Percentiles rank a stretch among this genome's conserved stretches.
These are phyloP conservation scores for Nasturtium officinale DNA, from an alignment of 345 rosid species.

Conservation along the genomic window DNA sequence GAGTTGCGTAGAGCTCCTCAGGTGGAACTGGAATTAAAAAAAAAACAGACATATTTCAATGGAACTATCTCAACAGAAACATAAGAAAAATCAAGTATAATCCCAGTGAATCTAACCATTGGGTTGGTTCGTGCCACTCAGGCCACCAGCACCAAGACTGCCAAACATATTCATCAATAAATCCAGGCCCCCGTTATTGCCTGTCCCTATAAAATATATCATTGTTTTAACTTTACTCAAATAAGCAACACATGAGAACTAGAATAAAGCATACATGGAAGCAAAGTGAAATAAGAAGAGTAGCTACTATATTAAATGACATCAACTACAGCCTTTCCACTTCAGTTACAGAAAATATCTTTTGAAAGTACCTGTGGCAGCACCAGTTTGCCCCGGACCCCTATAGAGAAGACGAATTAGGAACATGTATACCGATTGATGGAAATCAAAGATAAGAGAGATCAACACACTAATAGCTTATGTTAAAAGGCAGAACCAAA, in stretches of 20 bases:
- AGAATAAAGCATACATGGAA: neutral
- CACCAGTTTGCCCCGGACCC: constrained; percentile 59
- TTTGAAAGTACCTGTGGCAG: constrained; percentile 48
- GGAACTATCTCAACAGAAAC: constrained; percentile 8
- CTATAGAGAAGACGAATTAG: constrained; percentile 41
- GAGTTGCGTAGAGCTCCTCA: constrained; percentile 80
- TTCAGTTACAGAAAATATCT: neutral
- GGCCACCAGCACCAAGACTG: constrained; percentile 74
- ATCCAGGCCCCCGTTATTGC: constrained; percentile 57
- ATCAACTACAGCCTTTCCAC: constrained; percentile 7
- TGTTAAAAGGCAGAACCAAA: neutral
- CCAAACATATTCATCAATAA: constrained; percentile 92
- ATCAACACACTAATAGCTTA: neutral
- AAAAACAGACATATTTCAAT: neutral
- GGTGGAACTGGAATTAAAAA: constrained; percentile 74
- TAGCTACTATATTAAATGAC: neutral
- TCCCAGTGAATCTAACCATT: constrained; percentile 51
- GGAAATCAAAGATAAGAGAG: neutral
- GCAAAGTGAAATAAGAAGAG: neutral
- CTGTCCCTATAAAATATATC: constrained; percentile 38
- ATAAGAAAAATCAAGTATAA: neutral
- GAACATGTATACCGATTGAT: neutral
- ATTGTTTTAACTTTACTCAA: constrained; percentile 21
- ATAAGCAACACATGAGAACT: constrained; percentile 8
- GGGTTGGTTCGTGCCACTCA: constrained; percentile 59